These are phyloP conservation scores for Apophysomyces ossiformis DNA, from an alignment of 371 early-diverging fungal genomes.

Conservation along the genomic window DNA sequence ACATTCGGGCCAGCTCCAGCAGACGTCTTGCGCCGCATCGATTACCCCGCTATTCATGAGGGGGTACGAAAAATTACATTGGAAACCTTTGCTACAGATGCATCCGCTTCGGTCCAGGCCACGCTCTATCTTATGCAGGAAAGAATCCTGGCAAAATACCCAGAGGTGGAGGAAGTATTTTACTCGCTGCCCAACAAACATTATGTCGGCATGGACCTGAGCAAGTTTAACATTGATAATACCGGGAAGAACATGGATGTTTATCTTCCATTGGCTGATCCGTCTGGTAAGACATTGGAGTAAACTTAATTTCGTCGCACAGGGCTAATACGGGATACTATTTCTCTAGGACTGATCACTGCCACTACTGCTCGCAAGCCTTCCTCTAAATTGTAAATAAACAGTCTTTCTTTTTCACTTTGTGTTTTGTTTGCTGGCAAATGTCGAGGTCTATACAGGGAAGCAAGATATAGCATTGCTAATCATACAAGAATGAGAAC, in stretches of 20 bases:
- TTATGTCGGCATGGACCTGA: conserved; percentile 78
- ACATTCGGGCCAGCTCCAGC: conserved; percentile 48
- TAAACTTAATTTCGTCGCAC: conserved; percentile 3
- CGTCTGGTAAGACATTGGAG: conserved; percentile 61
- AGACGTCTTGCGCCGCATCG: conserved; percentile 46
- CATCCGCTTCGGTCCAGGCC: conserved; percentile 77
- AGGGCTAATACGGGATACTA: not conserved
- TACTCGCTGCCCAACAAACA: conserved; percentile 88
- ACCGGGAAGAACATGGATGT: conserved; percentile 68
- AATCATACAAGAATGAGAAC: too few species aligned
- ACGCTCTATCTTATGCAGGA: conserved; percentile 76
- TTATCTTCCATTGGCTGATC: conserved; percentile 79
- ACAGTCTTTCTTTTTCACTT: not conserved
- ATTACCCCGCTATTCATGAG: conserved; percentile 64
- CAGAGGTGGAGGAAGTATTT: conserved; percentile 66
- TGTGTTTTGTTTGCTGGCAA: too few species aligned
- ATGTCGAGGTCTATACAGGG: too few species aligned
- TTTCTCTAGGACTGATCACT: conserved; percentile 62
- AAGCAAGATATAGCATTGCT: too few species aligned
- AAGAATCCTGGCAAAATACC: conserved; percentile 63
- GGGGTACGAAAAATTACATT: conserved; percentile 65
- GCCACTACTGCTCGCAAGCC: conserved; percentile 70
- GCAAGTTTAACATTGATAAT: conserved; percentile 78
- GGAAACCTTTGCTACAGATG: conserved; percentile 72
- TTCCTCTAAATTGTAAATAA: conserved; percentile 15